Percentiles rank a stretch among this genome's conserved stretches.
Conservation (phyloP, 2,329 filamentous ascomycete species). For the Graphilbum fragrans region DNA sequence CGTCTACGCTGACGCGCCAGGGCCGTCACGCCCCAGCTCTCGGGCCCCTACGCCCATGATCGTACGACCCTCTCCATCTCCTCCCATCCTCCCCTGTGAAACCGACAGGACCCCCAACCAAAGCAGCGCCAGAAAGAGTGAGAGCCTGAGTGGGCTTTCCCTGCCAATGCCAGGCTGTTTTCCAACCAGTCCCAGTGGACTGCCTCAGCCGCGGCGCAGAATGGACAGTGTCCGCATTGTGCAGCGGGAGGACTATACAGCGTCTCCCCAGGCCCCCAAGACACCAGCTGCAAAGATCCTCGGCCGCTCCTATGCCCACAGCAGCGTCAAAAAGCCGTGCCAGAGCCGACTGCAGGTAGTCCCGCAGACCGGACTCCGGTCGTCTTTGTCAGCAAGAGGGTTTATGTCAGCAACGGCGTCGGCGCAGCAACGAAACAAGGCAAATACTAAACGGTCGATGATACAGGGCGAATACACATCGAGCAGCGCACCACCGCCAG, state of each 20-base stretch:
- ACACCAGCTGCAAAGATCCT: not conserved
- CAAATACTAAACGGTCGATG: slow-evolving; percentile 31
- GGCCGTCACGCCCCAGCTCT: slow-evolving; percentile 46
- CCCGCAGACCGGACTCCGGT: not conserved
- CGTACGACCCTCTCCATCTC: slow-evolving; percentile 39
- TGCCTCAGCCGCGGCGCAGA: slow-evolving; percentile 14
- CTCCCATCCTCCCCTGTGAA: slow-evolving; percentile 14
- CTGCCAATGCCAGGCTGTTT: slow-evolving; percentile 11
- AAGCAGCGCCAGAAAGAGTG: not conserved
- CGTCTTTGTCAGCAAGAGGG: not conserved
- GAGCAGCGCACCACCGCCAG: slow-evolving; percentile 29
- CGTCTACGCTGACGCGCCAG: slow-evolving; percentile 54
- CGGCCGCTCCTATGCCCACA: too few relatives aligned
- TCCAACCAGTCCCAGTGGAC: slow-evolving; percentile 7
- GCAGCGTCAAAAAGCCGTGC: too few relatives aligned
- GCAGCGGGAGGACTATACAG: slow-evolving; percentile 14
- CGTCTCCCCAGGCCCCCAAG: not conserved
- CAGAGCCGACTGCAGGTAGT: not conserved
- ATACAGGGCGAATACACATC: slow-evolving; percentile 32
- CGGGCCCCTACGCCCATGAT: slow-evolving; percentile 59
- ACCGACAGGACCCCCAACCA: not conserved
- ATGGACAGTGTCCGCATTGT: slow-evolving; percentile 34
- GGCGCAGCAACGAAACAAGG: too few relatives aligned
- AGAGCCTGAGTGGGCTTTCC: slow-evolving; percentile 12
- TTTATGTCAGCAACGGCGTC: not conserved